Conservation (phyloP, 352 stramenopile species). For the Phytophthora tentaculata region DNA sequence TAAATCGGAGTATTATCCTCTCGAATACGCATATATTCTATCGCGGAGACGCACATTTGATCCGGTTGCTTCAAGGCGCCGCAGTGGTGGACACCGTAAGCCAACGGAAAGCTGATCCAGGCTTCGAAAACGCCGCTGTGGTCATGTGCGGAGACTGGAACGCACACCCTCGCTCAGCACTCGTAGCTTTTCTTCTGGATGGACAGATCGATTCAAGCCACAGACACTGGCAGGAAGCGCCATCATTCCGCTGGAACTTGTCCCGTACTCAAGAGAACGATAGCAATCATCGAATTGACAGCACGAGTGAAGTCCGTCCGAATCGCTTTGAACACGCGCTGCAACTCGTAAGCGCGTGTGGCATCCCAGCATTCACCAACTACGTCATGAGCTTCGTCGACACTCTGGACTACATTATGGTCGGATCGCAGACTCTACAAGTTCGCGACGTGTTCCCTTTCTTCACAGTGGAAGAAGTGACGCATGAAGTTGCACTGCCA, state of each 20-base stretch:
- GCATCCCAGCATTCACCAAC: slow-evolving; percentile 75
- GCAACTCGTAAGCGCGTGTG: slow-evolving; percentile 58
- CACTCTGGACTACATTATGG: slow-evolving; percentile 79
- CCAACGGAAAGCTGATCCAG: slow-evolving; percentile 22
- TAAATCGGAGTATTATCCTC: slow-evolving; percentile 44
- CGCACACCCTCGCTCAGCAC: slow-evolving; percentile 50
- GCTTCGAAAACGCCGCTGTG: slow-evolving; percentile 38
- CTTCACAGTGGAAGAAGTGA: slow-evolving; percentile 68
- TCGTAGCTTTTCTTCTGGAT: slow-evolving; percentile 60
- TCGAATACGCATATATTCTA: slow-evolving; percentile 84
- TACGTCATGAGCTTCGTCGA: slow-evolving; percentile 69
- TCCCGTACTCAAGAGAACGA: slow-evolving; percentile 10
- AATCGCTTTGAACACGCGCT: slow-evolving; percentile 53
- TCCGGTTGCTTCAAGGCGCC: slow-evolving; percentile 65
- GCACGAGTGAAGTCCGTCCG: slow-evolving; percentile 7
- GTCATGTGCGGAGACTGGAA: slow-evolving; percentile 81
- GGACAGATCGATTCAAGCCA: slow-evolving; percentile 53
- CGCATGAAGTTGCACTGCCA: slow-evolving; percentile 65
- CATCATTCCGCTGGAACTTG: slow-evolving; percentile 58
- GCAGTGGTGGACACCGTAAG: slow-evolving; percentile 52
- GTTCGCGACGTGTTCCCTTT: slow-evolving; percentile 62
- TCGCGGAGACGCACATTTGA: slow-evolving; percentile 70
- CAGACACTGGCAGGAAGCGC: slow-evolving; percentile 57
- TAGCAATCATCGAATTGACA: not conserved
- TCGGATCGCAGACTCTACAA: slow-evolving; percentile 42